A percentile compares a stretch with the other conserved stretches of the same genome.
Conservation (phyloP, 2,329 filamentous ascomycete species). For the Torrubiella hemipterigena region DNA sequence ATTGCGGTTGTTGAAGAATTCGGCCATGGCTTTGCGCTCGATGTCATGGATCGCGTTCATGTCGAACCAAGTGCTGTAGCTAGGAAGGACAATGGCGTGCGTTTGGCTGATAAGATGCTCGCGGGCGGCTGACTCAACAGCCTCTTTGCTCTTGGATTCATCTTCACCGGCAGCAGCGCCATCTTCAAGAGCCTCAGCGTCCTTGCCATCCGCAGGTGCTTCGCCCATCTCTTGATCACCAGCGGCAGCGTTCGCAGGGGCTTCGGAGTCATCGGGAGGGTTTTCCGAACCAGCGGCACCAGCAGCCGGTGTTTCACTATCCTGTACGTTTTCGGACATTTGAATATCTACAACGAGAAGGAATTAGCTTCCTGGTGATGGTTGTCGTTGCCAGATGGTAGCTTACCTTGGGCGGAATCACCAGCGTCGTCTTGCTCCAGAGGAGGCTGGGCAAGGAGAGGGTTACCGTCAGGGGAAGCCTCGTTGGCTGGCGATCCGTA, state of each 20-base stretch:
- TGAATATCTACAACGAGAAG: conserved; percentile 42
- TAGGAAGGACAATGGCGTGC: conserved; percentile 90
- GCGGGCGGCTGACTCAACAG: conserved; percentile 73
- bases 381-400: too few relatives aligned
- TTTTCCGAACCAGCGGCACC: conserved; percentile 44
- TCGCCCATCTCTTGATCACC: conserved; percentile 70
- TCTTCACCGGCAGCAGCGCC: conserved; percentile 36
- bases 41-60: conserved; percentile 87
- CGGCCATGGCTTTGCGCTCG: conserved; percentile 87
- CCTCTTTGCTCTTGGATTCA: conserved; percentile 63
- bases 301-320: conserved; percentile 46
- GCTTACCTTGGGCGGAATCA: conserved; percentile 35
- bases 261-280: conserved; percentile 57
- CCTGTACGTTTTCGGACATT: conserved; percentile 48
- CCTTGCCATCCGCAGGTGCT: conserved; percentile 31
- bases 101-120: conserved; percentile 89
- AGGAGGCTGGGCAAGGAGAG: conserved; percentile 42
- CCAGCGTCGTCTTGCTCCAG: conserved; percentile 30
- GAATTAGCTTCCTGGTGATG: neutral
- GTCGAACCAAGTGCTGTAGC: conserved; percentile 98
- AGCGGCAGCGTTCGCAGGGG: conserved; percentile 37
- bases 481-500: conserved; percentile 46
- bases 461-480: conserved; percentile 44
- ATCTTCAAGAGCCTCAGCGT: conserved; percentile 31
- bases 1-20: conserved; percentile 98